These are phyloP conservation scores for Fagopyrum homotropicum DNA, from an alignment of 148 eudicot genomes.

Conservation along the genomic window DNA sequence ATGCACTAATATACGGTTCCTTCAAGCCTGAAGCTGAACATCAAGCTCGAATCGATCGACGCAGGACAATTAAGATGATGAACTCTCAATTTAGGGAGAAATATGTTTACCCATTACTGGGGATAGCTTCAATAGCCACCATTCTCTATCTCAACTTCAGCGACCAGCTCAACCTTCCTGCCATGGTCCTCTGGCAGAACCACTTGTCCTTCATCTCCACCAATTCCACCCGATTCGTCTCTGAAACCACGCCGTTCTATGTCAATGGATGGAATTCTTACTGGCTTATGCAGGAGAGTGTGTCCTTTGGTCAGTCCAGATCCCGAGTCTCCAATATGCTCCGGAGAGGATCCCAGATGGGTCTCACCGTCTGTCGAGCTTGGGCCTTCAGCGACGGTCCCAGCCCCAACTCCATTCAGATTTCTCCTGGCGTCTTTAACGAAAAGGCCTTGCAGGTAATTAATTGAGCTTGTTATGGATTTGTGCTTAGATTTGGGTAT, in stretches of 20 bases:
- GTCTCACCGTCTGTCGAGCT: slow-evolving; percentile 47
- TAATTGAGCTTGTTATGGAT: neutral
- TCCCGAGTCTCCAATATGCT: slow-evolving; percentile 34
- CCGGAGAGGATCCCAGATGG: slow-evolving; percentile 39
- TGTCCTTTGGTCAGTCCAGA: slow-evolving; percentile 19
- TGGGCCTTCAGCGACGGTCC: slow-evolving; percentile 61
- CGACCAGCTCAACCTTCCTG: slow-evolving; percentile 20
- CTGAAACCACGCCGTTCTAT: slow-evolving; percentile 18
- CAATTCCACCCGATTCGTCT: slow-evolving; percentile 23
- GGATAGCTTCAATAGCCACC: slow-evolving; percentile 17
- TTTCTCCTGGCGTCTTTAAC: slow-evolving; percentile 40
- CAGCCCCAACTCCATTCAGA: slow-evolving; percentile 41
- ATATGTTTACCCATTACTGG: slow-evolving; percentile 23
- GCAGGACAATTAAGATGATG: neutral
- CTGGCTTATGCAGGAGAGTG: slow-evolving; percentile 43
- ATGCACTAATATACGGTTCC: neutral
- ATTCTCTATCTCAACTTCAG: slow-evolving; percentile 24
- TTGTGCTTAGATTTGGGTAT: neutral
- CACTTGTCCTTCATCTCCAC: slow-evolving; percentile 26
- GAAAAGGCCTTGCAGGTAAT: slow-evolving; percentile 39
- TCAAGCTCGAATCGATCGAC: neutral
- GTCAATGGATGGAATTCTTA: slow-evolving; percentile 59
- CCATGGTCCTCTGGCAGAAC: slow-evolving; percentile 25
- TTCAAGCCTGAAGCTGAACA: neutral
- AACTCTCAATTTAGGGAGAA: slow-evolving; percentile 18